Base-by-base conservation (phyloP, 176 grass and related monocot species). In the Cenchrus purpureus region DNA sequence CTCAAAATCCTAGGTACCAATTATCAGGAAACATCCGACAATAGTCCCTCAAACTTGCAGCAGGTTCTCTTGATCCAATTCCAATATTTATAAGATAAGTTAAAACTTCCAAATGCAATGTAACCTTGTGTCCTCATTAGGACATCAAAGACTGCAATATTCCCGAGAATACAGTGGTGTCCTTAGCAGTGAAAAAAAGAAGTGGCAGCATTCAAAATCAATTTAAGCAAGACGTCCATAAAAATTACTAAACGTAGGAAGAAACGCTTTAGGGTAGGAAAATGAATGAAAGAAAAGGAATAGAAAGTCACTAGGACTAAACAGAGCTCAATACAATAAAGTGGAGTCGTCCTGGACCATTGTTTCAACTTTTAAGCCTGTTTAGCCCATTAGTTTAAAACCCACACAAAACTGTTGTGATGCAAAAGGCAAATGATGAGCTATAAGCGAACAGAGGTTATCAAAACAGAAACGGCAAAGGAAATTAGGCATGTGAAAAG, bases 401-500 rank as follows among this genome's bases (percentile, higher is more conserved):
- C 7, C 54, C 20, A 25, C 4, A 22, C 15, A 31, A 31, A 32
- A 70, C 15, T 68, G 37, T 68, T 37, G n/a, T 8, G 59, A 31
- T 8, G 1, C 10, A 58, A 28, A 71, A 58, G 6, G 25, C 3
- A 81, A 77, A 50, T 68, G n/a, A 64, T 79, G 42, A 64, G 12
- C 12, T n/a, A 15, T 6, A 46, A 16, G n/a, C 17, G n/a, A 40
- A 34, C 25, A 68, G 42, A 68, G 25, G 11, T 16, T 76, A 37
- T 76, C 19, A 32, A 58, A 10, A 50, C 78, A 40, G 63, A 78
- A 40, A 85, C 57, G 49, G 76, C n/a, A 25, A 14, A 53, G 51
- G 14, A 53, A 53, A 53, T 15, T 4, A 15, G 51, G 3, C 14
- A 53, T 53, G 3, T 53, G 12, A 53, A 53, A 14, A 53, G 51